Percentiles rank a stretch among this genome's conserved stretches.
Conservation (phyloP, 1,284 basidiomycete species). For the Fomes fomentarius region DNA sequence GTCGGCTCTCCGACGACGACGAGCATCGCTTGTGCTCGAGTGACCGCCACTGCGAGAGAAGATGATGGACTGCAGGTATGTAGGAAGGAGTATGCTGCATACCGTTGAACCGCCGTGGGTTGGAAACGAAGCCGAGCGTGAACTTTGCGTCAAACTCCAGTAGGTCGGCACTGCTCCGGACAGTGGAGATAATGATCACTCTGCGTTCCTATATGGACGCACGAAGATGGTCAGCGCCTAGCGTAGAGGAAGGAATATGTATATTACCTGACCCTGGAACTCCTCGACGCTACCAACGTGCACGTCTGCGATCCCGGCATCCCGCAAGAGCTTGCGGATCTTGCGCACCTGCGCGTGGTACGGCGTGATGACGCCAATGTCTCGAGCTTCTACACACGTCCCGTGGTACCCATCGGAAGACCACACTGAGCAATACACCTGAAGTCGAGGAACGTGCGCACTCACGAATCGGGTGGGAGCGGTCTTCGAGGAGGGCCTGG, state of each 20-base stretch:
- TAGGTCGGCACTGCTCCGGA: constrained; percentile 42
- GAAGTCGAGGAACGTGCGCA: too few relatives aligned
- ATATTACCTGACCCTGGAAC: constrained; percentile 67
- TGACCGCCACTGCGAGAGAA: constrained; percentile 36
- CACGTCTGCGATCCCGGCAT: constrained; percentile 38
- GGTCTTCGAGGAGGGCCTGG: constrained; percentile 25
- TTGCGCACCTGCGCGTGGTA: constrained; percentile 59
- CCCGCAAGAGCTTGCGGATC: constrained; percentile 42
- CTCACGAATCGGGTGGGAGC: constrained; percentile 5
- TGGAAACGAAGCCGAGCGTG: constrained; percentile 50
- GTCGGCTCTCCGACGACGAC: constrained; percentile 59
- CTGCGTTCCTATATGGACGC: constrained; percentile 39
- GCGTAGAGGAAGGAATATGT: constrained; percentile 10
- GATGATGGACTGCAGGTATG: constrained; percentile 1
- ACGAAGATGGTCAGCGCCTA: not conserved
- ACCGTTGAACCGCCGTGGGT: constrained; percentile 40
- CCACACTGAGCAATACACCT: too few relatives aligned
- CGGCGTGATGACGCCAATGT: constrained; percentile 59
- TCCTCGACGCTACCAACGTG: constrained; percentile 65
- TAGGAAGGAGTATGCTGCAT: too few relatives aligned
- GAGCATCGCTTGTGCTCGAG: constrained; percentile 59
- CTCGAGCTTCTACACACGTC: constrained; percentile 14
- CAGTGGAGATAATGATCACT: constrained; percentile 49
- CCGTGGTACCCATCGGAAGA: not conserved
- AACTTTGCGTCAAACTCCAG: constrained; percentile 45